Evolutionary conservation across 768 basidiomycete genomes (phyloP).

Genomic region (Pisolithus sp.): DNA sequence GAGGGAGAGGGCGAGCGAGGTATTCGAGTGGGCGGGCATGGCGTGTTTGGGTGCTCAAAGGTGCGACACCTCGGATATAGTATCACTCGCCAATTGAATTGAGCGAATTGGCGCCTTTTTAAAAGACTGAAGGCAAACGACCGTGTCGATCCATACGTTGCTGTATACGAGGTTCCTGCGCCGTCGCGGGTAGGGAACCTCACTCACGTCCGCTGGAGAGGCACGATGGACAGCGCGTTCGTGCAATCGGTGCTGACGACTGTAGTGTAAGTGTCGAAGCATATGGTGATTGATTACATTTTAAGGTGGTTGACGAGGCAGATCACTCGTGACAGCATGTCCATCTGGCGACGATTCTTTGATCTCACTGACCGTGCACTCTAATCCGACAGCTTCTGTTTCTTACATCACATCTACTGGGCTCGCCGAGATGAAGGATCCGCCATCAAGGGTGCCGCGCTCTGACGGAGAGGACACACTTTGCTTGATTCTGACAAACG

Average conservation of each 20-base stretch:
- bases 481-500: conserved; percentile 34
- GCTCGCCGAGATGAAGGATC: conserved; percentile 16
- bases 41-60: conserved; percentile 60
- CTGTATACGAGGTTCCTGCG: conserved; percentile 53
- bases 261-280: conserved; percentile 23
- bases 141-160: conserved; percentile 61
- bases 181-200: conserved; percentile 40
- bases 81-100: too few species aligned
- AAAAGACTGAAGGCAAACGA: conserved; percentile 55
- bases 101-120: too few species aligned
- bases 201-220: conserved; percentile 54
- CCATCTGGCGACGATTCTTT: conserved; percentile 8
- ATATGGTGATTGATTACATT: conserved; percentile 5
- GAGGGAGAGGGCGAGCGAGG: conserved; percentile 34
- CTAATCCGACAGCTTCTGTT: conserved; percentile 40
- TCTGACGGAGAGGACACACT: conserved; percentile 50
- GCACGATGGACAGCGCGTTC: conserved; percentile 48
- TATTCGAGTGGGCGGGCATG: conserved; percentile 76
- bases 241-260: conserved; percentile 46
- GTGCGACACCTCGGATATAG: conserved; percentile 24
- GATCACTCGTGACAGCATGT: neutral
- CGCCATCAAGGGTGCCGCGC: conserved; percentile 37
- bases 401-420: conserved; percentile 38
- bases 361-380: conserved; percentile 28
- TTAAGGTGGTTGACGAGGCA: conserved; percentile 1